These are phyloP conservation scores for Xylaria bambusicola DNA, from an alignment of 495 filamentous ascomycete species.

Conservation along the genomic window DNA sequence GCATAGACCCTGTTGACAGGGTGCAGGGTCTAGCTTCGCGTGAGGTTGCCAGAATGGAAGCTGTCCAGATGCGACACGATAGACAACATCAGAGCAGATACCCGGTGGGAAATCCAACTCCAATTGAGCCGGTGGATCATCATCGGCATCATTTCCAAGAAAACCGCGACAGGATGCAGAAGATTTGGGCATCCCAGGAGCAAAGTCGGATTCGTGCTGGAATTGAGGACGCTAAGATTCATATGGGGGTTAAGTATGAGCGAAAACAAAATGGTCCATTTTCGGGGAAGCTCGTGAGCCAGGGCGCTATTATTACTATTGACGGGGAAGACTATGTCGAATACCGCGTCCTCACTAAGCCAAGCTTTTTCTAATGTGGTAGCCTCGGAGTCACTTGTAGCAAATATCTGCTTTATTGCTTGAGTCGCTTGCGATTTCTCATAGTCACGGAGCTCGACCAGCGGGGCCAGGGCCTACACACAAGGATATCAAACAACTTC, in stretches of 20 bases:
- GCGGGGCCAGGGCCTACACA: no score
- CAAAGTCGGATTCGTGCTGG: conserved; percentile 39
- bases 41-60: conserved; percentile 48
- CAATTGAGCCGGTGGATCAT: conserved; percentile 17
- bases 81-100: conserved; percentile 38
- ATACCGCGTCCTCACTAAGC: conserved; percentile 58
- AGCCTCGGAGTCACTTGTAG: neutral
- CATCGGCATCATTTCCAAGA: conserved; percentile 41
- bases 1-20: conserved; percentile 39
- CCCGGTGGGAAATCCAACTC: conserved; percentile 17
- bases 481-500: neutral
- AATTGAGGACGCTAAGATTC: conserved; percentile 51
- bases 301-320: conserved; percentile 54
- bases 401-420: no score
- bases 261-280: conserved; percentile 55
- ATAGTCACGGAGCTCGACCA: no score
- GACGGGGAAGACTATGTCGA: conserved; percentile 62
- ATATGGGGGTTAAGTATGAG: conserved; percentile 56
- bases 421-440: no score
- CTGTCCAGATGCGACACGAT: conserved; percentile 39
- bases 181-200: conserved; percentile 50
- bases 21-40: conserved; percentile 43
- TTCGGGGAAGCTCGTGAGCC: conserved; percentile 53
- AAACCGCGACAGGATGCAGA: conserved; percentile 45
- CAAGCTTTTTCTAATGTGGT: conserved; percentile 46